These are phyloP conservation scores for Deakozyma indianensis DNA, from an alignment of 805 yeast genomes.

Conservation along the genomic window DNA sequence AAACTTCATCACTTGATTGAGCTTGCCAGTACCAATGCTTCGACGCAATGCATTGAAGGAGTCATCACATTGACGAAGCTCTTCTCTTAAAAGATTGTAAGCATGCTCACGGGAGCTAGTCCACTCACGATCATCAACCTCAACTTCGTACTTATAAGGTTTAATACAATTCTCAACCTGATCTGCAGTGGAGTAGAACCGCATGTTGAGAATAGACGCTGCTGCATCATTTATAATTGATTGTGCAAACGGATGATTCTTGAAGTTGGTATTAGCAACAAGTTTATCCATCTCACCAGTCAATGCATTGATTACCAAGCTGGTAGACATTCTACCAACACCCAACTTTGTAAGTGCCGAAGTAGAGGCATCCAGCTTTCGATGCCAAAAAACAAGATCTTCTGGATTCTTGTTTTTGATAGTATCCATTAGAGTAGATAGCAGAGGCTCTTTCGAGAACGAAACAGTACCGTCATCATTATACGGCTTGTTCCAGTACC, in stretches of 20 bases:
- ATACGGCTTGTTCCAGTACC: constrained; percentile 76
- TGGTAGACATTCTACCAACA: constrained; percentile 80
- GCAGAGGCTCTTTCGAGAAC: constrained; percentile 23
- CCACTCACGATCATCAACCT: constrained; percentile 95
- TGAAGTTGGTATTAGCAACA: constrained; percentile 58
- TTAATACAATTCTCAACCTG: constrained; percentile 97
- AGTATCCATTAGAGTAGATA: constrained; percentile 42
- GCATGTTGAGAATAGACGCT: constrained; percentile 54
- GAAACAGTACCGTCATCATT: constrained; percentile 7
- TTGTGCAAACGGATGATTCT: constrained; percentile 76
- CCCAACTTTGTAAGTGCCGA: constrained; percentile 84
- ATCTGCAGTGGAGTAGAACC: constrained; percentile 86
- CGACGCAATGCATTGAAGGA: constrained; percentile 45
- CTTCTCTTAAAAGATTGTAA: constrained; percentile 60
- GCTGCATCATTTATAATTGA: constrained; percentile 79
- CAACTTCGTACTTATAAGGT: constrained; percentile 95
- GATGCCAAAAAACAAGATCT: constrained; percentile 76
- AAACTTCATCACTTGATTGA: constrained; percentile 70
- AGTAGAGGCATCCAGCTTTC: constrained; percentile 71
- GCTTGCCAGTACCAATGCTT: constrained; percentile 70
- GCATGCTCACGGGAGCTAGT: constrained; percentile 64
- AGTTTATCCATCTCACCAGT: constrained; percentile 63
- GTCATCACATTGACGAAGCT: constrained; percentile 63
- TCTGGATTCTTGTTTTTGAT: constrained; percentile 18
- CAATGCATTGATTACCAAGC: constrained; percentile 66